Base-by-base conservation (phyloP, 345 rosid species). In the Gossypium sturtianum region DNA sequence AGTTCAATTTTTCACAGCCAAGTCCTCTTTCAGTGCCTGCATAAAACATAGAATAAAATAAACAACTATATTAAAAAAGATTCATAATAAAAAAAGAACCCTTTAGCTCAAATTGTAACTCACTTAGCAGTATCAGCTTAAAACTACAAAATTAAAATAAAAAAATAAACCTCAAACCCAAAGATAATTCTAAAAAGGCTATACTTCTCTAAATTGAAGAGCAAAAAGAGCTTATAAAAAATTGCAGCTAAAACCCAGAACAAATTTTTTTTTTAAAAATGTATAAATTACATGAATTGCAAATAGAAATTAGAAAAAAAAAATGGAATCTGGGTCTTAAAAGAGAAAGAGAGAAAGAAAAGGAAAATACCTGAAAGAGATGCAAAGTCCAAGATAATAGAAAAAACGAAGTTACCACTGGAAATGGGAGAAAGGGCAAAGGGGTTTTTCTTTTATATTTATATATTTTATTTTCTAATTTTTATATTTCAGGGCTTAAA, bases 11-110 rank as follows among this genome's bases (percentile, higher is more conserved):
- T 76, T 58, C 41, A 69, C 12, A 53, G 59, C 57, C 59, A 29
- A 43, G 3, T 22, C 10, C 10, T 66, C 70, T 51, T 72, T 66
- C 77, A 65, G 66, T 43, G 75, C 84, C 85, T 86, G 88, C 79
- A 74, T 25, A 72, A 75, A 59, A 76, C 56, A 71, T 22, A 10
- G 12, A 57, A 34, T 17, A 19, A 75, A 44, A 23, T 9, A 45
- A 19, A 54, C 17, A 66, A 25, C n/a, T 34, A 43, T 17, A 47
- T 20, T 29, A 10, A 34, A 38, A 9, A 72, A 15, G 2, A 62
- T 19, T 67, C 41, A 34, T 34, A 34, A 34, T 29, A 71, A 44
- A 29, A 68, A 25, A n/a, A 49, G 47, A n/a, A n/a, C 17, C 65
- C 15, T 69, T 52, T 47, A 47, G 59, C 41, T 27, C 13, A 25